A percentile compares a stretch with the other conserved stretches of the same genome.
phyloP scores from a whole-genome alignment of 108 stramenopile genomes.

The Mayamaea pseudoterrestris region DNA sequence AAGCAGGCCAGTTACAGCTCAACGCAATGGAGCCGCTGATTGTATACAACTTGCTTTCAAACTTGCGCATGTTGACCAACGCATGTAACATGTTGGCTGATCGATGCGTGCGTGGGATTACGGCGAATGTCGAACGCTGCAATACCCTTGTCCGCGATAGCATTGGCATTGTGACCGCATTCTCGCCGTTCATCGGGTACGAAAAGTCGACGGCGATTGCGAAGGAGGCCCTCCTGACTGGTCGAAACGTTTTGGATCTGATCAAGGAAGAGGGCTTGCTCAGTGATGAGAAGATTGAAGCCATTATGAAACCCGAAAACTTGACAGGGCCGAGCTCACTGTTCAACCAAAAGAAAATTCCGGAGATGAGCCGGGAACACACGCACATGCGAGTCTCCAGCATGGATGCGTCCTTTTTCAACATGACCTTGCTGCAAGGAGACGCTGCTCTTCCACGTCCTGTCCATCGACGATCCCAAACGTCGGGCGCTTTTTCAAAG shows the following conservation, averaged over 20 bases:
- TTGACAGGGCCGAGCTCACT: constrained; percentile 11
- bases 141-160: constrained; percentile 7
- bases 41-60: constrained; percentile 29
- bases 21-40: constrained; percentile 69
- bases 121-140: constrained; percentile 22
- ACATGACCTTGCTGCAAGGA: no score
- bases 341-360: constrained; percentile 7
- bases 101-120: constrained; percentile 37
- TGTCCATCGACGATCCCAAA: no score
- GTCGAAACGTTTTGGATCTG: constrained; percentile 11
- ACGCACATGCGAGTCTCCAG: no score
- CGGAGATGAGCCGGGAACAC: no score
- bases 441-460: no score
- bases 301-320: constrained; percentile 7
- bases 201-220: constrained; percentile 12
- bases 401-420: no score
- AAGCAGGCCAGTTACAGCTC: constrained; percentile 59
- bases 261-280: constrained; percentile 7
- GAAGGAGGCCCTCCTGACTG: constrained; percentile 11
- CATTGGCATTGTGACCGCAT: constrained; percentile 15
- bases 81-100: constrained; percentile 32
- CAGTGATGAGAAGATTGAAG: constrained; percentile 5
- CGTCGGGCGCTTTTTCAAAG: no score
- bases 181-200: constrained; percentile 13
- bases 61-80: constrained; percentile 42